Evolutionary conservation across 2,329 filamentous ascomycete genomes (phyloP), one percentile per base, ranked within the genome.

Genomic region (Neofusicoccum laricinum): DNA sequence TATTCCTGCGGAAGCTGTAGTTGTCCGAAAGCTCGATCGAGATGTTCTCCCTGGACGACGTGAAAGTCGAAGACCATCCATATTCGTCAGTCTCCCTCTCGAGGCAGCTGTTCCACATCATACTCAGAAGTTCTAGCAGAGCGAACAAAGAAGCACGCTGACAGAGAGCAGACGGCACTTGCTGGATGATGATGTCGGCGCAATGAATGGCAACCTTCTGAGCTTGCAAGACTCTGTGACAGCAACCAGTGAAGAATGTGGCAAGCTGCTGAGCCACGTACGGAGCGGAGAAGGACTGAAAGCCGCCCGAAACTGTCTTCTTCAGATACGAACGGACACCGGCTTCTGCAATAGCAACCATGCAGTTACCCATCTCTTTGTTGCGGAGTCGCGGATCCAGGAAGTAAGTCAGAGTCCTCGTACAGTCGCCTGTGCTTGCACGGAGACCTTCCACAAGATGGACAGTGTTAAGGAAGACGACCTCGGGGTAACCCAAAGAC

Each of bases 11-110:
- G 73, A 95, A 90, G 2, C 85, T 83, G 72, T 96, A 96, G 75
- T 97, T 92, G 75, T 99, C 95, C 1, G 95, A 96, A n/a, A 99
- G 83, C 72, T 97, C 90, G 21, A 99, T 86, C 0, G 87, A 88
- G 21, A 99, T 91, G 46, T 90, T 87, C 12, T 90, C 92, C 67
- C 90, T 86, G 1, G 84, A 79, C 0, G 93, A 98, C 3, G 84
- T 88, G 74, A 96, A 96, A 2, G 86, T 88, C 3, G 93, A 91
- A 66, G 89, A 88, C 79, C 93, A 96, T 61, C 92, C 88, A 72
- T 98, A 99, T 71, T 96, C 88, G 70, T 99, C 94, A 0, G 93
- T 93, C 75, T 99, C 95, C 12, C 90, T 90, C 75, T 99, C 94
- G 15, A 99, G 82, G 73, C 95, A 99, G 72, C 93, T 94, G 53